Evolutionary conservation across 176 grass and related monocot species (phyloP).

Genomic region (Triticum urartu): DNA sequence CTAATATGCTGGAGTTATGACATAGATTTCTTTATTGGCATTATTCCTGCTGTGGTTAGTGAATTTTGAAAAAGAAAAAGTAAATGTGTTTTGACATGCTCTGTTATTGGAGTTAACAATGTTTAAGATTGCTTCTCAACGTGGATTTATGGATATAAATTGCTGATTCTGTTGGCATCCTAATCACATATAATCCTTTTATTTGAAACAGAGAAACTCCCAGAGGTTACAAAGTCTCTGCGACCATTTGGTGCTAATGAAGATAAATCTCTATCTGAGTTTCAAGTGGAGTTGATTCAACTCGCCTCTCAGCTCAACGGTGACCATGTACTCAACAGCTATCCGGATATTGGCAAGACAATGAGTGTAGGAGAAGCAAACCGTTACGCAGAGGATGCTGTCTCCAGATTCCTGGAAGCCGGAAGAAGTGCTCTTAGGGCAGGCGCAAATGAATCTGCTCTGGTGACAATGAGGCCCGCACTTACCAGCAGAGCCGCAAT

Average conservation of each 20-base stretch:
- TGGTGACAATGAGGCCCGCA: conserved; percentile 93
- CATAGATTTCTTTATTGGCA: background rate
- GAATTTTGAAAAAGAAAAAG: background rate
- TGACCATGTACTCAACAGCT: conserved; percentile 92
- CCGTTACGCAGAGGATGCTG: conserved; percentile 88
- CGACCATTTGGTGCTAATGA: conserved; percentile 86
- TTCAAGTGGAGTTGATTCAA: conserved; percentile 98
- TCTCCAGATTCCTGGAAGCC: conserved; percentile 92
- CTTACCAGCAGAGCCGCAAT: conserved; percentile 70
- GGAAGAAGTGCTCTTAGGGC: conserved; percentile 80
- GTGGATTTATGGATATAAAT: background rate
- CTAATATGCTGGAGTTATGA: background rate
- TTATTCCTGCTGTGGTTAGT: background rate
- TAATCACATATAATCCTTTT: background rate
- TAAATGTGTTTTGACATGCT: too few species aligned
- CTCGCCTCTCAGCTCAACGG: conserved; percentile 93
- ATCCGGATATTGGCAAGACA: conserved; percentile 88
- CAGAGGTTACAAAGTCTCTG: conserved; percentile 79
- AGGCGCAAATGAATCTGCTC: conserved; percentile 85
- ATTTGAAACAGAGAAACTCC: conserved; percentile 71
- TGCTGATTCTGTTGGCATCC: background rate
- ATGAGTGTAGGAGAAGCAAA: conserved; percentile 92
- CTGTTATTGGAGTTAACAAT: background rate
- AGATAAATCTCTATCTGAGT: conserved; percentile 74
- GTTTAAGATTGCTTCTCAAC: background rate